These are phyloP conservation scores for Juncus inflexus DNA, from an alignment of 176 grass and related monocot species.

Conservation along the genomic window DNA sequence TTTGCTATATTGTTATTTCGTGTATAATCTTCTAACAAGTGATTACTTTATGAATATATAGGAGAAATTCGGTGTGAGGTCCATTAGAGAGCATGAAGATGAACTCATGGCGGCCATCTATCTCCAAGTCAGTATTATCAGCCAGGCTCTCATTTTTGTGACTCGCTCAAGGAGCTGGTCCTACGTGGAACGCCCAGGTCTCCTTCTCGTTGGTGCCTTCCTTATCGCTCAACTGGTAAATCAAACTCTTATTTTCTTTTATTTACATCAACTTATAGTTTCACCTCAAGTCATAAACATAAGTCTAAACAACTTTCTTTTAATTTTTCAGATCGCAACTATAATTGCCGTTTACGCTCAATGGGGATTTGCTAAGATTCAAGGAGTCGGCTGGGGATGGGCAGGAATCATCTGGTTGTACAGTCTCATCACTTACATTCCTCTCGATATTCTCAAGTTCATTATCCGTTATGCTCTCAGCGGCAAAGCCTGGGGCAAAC, in stretches of 20 bases:
- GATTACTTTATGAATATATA: background rate
- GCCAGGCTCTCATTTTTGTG: conserved; percentile 54
- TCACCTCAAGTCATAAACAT: too few relatives aligned
- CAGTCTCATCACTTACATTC: conserved; percentile 88
- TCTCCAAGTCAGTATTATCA: conserved; percentile 54
- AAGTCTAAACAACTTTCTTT: background rate
- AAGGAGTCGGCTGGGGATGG: conserved; percentile 91
- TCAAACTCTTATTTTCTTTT: background rate
- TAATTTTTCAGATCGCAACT: conserved; percentile 43
- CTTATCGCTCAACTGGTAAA: conserved; percentile 35
- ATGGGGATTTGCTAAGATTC: conserved; percentile 80
- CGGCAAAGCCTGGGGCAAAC: conserved; percentile 73
- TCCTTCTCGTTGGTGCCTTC: conserved; percentile 37
- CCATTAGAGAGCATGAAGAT: conserved; percentile 27
- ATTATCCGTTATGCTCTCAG: conserved; percentile 75
- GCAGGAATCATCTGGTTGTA: conserved; percentile 72
- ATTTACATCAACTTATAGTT: too few relatives aligned
- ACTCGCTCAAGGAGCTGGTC: conserved; percentile 52
- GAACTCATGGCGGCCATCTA: conserved; percentile 41
- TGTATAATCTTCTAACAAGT: background rate
- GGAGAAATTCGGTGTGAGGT: conserved; percentile 38
- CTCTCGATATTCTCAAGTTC: conserved; percentile 94
- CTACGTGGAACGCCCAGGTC: conserved; percentile 40
- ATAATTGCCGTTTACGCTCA: conserved; percentile 77
- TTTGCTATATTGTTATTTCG: too few relatives aligned